These are phyloP conservation scores for Crithidia thermophila DNA, from an alignment of 208 protist genomes.

Conservation along the genomic window DNA sequence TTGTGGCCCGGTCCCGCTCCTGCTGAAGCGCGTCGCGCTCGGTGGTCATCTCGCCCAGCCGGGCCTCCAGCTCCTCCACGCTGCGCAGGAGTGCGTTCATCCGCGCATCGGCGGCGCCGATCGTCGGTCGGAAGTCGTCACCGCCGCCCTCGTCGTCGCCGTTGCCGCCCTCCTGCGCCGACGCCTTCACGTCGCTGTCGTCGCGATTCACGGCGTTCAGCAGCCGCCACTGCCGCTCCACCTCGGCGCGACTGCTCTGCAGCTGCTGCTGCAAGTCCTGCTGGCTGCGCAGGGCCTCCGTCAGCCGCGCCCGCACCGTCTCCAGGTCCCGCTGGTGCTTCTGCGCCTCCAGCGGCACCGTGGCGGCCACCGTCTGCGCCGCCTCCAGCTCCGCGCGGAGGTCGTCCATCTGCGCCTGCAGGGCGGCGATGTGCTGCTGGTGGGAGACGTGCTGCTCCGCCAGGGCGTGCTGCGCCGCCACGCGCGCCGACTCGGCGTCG, in stretches of 20 bases:
- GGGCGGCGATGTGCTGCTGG: slow-evolving; percentile 18
- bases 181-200: slow-evolving; percentile 18
- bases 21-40: slow-evolving; percentile 43
- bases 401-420: slow-evolving; percentile 36
- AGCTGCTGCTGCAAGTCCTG: slow-evolving; percentile 40
- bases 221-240: slow-evolving; percentile 32
- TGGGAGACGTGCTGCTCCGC: slow-evolving; percentile 30
- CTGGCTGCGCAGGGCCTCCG: slow-evolving; percentile 39
- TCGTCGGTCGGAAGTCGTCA: background rate
- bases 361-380: slow-evolving; percentile 56
- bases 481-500: slow-evolving; percentile 32
- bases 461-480: slow-evolving; percentile 26
- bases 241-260: slow-evolving; percentile 28
- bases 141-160: slow-evolving; percentile 7
- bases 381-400: slow-evolving; percentile 43
- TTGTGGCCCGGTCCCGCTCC: slow-evolving; percentile 51
- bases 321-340: slow-evolving; percentile 46
- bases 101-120: slow-evolving; percentile 32
- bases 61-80: slow-evolving; percentile 40
- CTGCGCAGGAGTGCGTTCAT: slow-evolving; percentile 48
- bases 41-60: slow-evolving; percentile 23
- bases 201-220: slow-evolving; percentile 19
- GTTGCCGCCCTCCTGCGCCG: slow-evolving; percentile 5
- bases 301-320: slow-evolving; percentile 45
- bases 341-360: slow-evolving; percentile 43